Evolutionary conservation across 148 eudicot species (phyloP), one percentile per base, ranked within the genome.

Genomic region (Linanthus parryae): DNA sequence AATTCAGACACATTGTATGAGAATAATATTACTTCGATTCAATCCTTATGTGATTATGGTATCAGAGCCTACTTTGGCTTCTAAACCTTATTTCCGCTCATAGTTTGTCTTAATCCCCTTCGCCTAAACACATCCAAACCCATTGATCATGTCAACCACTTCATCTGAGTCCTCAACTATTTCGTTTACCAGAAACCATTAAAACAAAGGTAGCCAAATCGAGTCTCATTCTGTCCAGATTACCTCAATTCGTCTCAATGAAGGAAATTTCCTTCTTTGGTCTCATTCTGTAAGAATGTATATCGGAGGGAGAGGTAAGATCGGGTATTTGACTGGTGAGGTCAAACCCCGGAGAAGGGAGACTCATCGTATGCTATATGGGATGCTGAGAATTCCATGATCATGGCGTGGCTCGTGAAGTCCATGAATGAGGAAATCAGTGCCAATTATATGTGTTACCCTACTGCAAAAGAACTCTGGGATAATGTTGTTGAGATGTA

Each of bases 211-310:
- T n/a, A n/a, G n/a, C n/a, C n/a, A n/a, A n/a, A n/a, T n/a, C n/a
- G 20, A 43, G 15, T 43, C 47, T 1, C 47, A 43, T 20, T 38
- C 47, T 43, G 17, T 43, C 47, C 47, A 43, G 47, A 43, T 43
- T 20, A 43, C 47, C 19, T 15, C 9, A 3, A 17, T 43, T 43
- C 47, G 47, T n/a, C 47, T 43, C 47, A 43, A 43, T 43, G 2
- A 18, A 43, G 47, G 21, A 7, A 43, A 43, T 18, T 43, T 43
- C 21, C 22, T n/a, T 17, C 0, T 5, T 22, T 43, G 19, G 47
- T 43, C 22, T 20, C 17, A n/a, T 10, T 17, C 19, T 43, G 47
- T 43, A 20, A 5, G 47, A 43, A 43, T 43, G 8, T 43, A 17
- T 20, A 43, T 43, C 22, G 1, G 23, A 43, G 23, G 47, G 21